phyloP scores from a whole-genome alignment of 139 green algal species.

The Picochlorum costavermella region DNA sequence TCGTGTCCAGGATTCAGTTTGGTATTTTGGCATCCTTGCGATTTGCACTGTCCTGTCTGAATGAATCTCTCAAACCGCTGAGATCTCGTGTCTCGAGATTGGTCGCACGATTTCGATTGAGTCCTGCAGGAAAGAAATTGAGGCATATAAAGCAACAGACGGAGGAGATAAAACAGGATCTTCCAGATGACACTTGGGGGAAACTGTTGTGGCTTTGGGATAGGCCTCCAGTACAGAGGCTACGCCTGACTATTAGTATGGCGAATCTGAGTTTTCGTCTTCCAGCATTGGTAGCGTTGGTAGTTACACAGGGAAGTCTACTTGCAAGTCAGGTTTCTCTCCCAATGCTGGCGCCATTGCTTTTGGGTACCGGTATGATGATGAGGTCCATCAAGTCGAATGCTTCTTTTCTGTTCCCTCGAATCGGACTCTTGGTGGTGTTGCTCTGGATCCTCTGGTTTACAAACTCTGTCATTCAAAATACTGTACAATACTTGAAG shows the following conservation, averaged over 20 bases:
- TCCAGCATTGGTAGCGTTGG: slow-evolving; percentile 47
- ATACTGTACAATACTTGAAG: slow-evolving; percentile 44
- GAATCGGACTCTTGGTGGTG: slow-evolving; percentile 55
- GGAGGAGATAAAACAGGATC: slow-evolving; percentile 9
- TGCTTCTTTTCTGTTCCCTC: slow-evolving; percentile 59
- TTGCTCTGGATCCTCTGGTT: slow-evolving; percentile 74
- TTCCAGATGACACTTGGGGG: slow-evolving; percentile 43
- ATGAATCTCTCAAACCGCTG: neutral
- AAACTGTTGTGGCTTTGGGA: slow-evolving; percentile 59
- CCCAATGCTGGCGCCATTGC: slow-evolving; percentile 71
- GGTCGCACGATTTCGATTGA: slow-evolving; percentile 1
- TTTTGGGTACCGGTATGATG: slow-evolving; percentile 72
- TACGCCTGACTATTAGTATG: slow-evolving; percentile 57
- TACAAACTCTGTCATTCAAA: slow-evolving; percentile 58
- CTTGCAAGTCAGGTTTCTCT: slow-evolving; percentile 52
- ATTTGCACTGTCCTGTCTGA: slow-evolving; percentile 8
- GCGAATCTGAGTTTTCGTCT: slow-evolving; percentile 55
- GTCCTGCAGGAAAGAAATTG: slow-evolving; percentile 11
- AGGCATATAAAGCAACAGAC: slow-evolving; percentile 1
- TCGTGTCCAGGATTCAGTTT: slow-evolving; percentile 7
- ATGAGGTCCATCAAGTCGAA: slow-evolving; percentile 63
- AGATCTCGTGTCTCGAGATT: neutral
- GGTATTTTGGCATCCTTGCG: slow-evolving; percentile 7
- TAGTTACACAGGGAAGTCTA: slow-evolving; percentile 45
- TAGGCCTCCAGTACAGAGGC: slow-evolving; percentile 39